Percentiles rank a stretch among this genome's conserved stretches.
Evolutionary conservation across 2,329 filamentous ascomycete genomes (phyloP).

Genomic region (Rhynchosporium graminicola): DNA sequence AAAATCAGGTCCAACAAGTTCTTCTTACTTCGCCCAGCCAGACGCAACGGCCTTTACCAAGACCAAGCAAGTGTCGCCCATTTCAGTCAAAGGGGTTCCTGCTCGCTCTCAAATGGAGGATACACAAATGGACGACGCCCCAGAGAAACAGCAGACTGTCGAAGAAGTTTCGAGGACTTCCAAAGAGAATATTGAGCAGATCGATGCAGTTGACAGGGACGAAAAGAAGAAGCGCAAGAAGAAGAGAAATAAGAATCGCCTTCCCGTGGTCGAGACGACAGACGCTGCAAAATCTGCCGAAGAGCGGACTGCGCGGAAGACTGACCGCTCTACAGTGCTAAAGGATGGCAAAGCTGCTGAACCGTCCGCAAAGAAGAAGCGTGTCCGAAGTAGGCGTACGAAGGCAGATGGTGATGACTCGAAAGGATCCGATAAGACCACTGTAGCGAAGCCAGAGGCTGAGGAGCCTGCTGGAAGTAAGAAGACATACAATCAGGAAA

Average conservation of each 20-base stretch:
- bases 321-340: neutral
- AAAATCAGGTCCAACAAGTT: conserved; percentile 17
- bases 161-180: neutral
- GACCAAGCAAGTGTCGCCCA: neutral
- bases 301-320: conserved; percentile 2
- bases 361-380: conserved; percentile 16
- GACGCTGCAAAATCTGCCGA: conserved; percentile 4
- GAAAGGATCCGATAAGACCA: neutral
- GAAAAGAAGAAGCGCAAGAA: conserved; percentile 30
- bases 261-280: conserved; percentile 16
- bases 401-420: neutral
- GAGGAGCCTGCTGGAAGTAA: neutral
- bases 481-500: neutral
- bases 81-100: neutral
- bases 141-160: neutral
- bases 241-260: conserved; percentile 32
- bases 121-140: neutral
- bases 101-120: neutral
- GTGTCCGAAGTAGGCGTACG: conserved; percentile 14
- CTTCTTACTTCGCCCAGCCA: conserved; percentile 16
- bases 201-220: neutral
- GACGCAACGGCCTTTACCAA: neutral
- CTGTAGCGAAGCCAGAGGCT: neutral
- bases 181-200: neutral
- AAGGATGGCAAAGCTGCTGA: conserved; percentile 4